A percentile compares a stretch with the other conserved stretches of the same genome.
Evolutionary conservation across 768 basidiomycete species (phyloP).

Genomic region (Suillus americanus): DNA sequence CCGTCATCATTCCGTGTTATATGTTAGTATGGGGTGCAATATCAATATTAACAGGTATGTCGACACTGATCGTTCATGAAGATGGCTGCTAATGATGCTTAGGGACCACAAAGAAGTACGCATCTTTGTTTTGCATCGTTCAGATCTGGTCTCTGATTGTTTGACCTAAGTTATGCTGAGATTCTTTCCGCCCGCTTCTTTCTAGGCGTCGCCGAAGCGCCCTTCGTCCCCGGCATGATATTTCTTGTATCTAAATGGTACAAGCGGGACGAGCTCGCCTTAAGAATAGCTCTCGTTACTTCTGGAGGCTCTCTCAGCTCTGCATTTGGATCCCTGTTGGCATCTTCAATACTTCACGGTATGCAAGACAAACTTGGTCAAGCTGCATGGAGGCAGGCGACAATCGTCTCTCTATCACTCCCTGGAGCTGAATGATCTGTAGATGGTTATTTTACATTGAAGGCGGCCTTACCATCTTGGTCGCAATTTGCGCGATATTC

Average conservation of each 20-base stretch:
- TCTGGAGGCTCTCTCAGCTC: constrained; percentile 41
- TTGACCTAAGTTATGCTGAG: neutral
- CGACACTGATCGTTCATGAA: neutral
- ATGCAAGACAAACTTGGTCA: constrained; percentile 42
- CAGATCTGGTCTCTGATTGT: neutral
- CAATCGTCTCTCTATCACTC: neutral
- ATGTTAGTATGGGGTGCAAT: constrained; percentile 37
- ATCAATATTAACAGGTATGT: constrained; percentile 36
- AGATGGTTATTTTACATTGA: constrained; percentile 29
- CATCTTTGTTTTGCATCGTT: neutral
- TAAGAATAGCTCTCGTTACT: constrained; percentile 34
- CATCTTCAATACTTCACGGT: constrained; percentile 40
- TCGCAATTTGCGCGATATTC: constrained; percentile 34
- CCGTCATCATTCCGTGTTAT: constrained; percentile 23
- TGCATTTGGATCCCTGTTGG: constrained; percentile 45
- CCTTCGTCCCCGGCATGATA: constrained; percentile 1
- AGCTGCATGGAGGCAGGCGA: constrained; percentile 38
- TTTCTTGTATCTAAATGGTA: constrained; percentile 22
- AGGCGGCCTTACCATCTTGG: constrained; percentile 31
- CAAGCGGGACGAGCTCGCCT: constrained; percentile 36
- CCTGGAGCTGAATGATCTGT: constrained; percentile 1
- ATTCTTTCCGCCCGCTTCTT: constrained; percentile 5
- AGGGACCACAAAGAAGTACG: constrained; percentile 6
- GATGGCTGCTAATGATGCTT: neutral
- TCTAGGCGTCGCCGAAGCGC: constrained; percentile 7